Conservation (phyloP, 306 rosid genomes). For the Notholithocarpus densiflorus region DNA sequence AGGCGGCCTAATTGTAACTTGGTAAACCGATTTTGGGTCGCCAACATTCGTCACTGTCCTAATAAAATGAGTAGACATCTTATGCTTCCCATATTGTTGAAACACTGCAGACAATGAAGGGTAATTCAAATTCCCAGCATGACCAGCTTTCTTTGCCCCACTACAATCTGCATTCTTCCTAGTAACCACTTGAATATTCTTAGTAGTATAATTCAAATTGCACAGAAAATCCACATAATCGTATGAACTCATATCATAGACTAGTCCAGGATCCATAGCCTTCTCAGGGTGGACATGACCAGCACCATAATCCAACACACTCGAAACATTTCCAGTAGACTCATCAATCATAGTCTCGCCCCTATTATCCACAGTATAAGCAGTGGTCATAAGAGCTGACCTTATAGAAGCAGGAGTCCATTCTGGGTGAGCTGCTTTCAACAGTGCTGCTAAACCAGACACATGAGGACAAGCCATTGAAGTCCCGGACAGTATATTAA, state of each 20-base stretch:
- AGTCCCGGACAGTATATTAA: constrained; percentile 81
- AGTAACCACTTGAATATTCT: constrained; percentile 58
- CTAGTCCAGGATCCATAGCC: constrained; percentile 82
- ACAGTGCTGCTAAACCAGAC: constrained; percentile 79
- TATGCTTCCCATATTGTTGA: constrained; percentile 71
- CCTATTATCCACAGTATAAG: constrained; percentile 63
- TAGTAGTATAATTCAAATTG: constrained; percentile 69
- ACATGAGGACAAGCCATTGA: constrained; percentile 98
- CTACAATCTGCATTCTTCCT: constrained; percentile 68
- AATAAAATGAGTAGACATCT: constrained; percentile 80
- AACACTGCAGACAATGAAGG: constrained; percentile 75
- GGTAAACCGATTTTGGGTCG: constrained; percentile 61
- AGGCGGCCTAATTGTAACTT: constrained; percentile 51
- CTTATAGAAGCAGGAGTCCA: constrained; percentile 89
- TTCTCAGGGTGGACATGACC: constrained; percentile 88
- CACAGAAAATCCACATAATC: constrained; percentile 87
- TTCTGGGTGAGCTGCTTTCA: constrained; percentile 86
- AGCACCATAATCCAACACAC: constrained; percentile 68
- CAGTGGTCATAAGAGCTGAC: constrained; percentile 87
- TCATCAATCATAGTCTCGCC: constrained; percentile 73
- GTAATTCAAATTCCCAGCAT: constrained; percentile 76
- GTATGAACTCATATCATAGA: constrained; percentile 47
- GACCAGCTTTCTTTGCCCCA: constrained; percentile 71
- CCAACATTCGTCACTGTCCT: constrained; percentile 87
- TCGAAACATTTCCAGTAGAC: constrained; percentile 74